These are phyloP conservation scores for Aspergillus spinulosporus DNA, from an alignment of 2,329 filamentous ascomycete species.

Conservation along the genomic window DNA sequence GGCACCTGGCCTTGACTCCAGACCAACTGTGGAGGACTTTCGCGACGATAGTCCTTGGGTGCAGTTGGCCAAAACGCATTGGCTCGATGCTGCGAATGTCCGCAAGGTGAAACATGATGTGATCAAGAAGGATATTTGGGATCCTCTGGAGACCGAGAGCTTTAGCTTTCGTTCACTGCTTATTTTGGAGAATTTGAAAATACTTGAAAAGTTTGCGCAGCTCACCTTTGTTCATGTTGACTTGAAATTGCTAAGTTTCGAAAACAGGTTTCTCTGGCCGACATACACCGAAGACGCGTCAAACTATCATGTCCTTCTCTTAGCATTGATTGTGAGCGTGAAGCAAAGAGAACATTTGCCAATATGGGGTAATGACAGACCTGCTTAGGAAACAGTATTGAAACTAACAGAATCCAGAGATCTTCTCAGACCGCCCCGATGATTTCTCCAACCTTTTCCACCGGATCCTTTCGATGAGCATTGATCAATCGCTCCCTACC, in stretches of 20 bases:
- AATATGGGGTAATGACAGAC: constrained; percentile 70
- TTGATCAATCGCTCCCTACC: constrained; percentile 67
- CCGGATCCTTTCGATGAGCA: constrained; percentile 81
- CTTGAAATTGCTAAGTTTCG: constrained; percentile 22
- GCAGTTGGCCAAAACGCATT: constrained; percentile 77
- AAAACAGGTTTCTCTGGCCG: constrained; percentile 82
- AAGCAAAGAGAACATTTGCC: constrained; percentile 85
- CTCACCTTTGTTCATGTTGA: background rate
- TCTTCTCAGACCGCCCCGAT: constrained; percentile 73
- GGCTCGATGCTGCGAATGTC: constrained; percentile 70
- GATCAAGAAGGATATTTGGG: constrained; percentile 86
- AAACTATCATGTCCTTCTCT: constrained; percentile 85
- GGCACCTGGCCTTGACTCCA: constrained; percentile 53
- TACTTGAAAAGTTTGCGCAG: constrained; percentile 69
- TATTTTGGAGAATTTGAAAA: constrained; percentile 84
- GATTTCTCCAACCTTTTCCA: constrained; percentile 90
- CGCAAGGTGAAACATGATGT: constrained; percentile 79
- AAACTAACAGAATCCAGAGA: constrained; percentile 52
- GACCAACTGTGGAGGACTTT: constrained; percentile 46
- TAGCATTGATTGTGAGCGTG: constrained; percentile 81
- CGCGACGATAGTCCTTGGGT: constrained; percentile 53
- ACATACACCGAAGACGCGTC: constrained; percentile 85
- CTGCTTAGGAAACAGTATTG: background rate
- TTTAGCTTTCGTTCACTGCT: constrained; percentile 78
- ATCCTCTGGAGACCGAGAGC: constrained; percentile 75